A percentile compares a stretch with the other conserved stretches of the same genome.
phyloP scores from a whole-genome alignment of 257 asterid species.

The Solanum pimpinellifolium region DNA sequence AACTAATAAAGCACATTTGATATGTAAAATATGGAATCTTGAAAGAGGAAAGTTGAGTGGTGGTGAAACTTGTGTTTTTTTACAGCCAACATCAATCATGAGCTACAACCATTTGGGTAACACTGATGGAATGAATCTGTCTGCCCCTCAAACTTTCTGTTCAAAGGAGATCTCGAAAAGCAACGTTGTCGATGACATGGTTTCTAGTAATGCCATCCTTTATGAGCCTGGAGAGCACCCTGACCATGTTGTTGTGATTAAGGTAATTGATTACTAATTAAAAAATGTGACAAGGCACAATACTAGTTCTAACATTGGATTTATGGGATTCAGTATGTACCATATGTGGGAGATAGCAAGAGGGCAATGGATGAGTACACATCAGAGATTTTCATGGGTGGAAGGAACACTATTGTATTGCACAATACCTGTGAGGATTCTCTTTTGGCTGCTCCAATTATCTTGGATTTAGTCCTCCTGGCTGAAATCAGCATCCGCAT shows the following conservation, averaged over 20 bases:
- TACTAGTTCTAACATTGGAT: not conserved
- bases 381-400: constrained; percentile 98
- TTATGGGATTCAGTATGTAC: constrained; percentile 53
- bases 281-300: not conserved
- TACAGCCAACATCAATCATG: constrained; percentile 92
- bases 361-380: constrained; percentile 99
- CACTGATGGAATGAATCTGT: constrained; percentile 94
- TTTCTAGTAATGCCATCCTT: constrained; percentile 92
- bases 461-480: constrained; percentile 39
- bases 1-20: not conserved
- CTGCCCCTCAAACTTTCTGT: constrained; percentile 94
- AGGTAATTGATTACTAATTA: constrained; percentile 27
- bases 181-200: constrained; percentile 98
- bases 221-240: constrained; percentile 96
- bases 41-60: not conserved
- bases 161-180: constrained; percentile 98
- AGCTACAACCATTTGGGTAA: constrained; percentile 97
- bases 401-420: constrained; percentile 78
- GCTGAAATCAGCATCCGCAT: constrained; percentile 95
- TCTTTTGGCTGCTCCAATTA: constrained; percentile 72
- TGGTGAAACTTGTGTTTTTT: not conserved
- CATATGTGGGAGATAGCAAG: constrained; percentile 96
- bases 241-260: constrained; percentile 92
- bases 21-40: not conserved
- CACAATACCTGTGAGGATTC: constrained; percentile 99